Evolutionary conservation across 768 basidiomycete species (phyloP), one percentile per base, ranked within the genome.

Genomic region (Amanita subjunquillea): DNA sequence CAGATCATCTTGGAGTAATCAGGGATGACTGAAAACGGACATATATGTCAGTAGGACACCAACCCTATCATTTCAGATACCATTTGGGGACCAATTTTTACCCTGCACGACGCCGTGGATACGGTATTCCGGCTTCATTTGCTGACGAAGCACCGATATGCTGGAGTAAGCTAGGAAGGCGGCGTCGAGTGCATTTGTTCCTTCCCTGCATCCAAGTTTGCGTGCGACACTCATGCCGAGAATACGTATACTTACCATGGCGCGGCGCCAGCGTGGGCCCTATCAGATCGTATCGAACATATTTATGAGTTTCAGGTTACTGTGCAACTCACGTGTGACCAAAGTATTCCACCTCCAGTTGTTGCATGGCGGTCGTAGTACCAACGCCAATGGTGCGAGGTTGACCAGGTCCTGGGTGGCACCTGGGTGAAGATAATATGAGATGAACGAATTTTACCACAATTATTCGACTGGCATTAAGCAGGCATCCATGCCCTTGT

Each of bases 131-230:
- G 92, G 91, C 63, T 83, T 82, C 54, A 91, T 81, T 68, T 95
- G 92, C 65, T 95, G 92, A 10, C 92, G 78, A 44, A 95, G 74
- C 22, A 82, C 80, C 3, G 90, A 84, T 39, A 95, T 75, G 44
- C 78, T 75, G 6, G 83, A 80, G 64, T 94, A 93, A 0, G 90
- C 86, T 7, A 90, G 68, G 63, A 92, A 86, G 0, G 91, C 91
- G 0, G 92, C 92, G 60, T 94, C 92, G 41, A 91, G 76, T 10
- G 91, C 89, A 60, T 93, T 93, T 39, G 76, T 77, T 22, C 85
- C 91, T 65, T 93, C 87, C 86, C 77, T 78, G 54, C 41, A 47
- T 56, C 30, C 22, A 32, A 49, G 49, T n/a, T 42, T 17, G 50
- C 13, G 10, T 30, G 9, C 17, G 39, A 20, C 37, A 37, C 37